Percentiles rank a stretch among this genome's conserved stretches.
Conservation (phyloP, 805 yeast genomes). For the Myxozyma geophila region DNA sequence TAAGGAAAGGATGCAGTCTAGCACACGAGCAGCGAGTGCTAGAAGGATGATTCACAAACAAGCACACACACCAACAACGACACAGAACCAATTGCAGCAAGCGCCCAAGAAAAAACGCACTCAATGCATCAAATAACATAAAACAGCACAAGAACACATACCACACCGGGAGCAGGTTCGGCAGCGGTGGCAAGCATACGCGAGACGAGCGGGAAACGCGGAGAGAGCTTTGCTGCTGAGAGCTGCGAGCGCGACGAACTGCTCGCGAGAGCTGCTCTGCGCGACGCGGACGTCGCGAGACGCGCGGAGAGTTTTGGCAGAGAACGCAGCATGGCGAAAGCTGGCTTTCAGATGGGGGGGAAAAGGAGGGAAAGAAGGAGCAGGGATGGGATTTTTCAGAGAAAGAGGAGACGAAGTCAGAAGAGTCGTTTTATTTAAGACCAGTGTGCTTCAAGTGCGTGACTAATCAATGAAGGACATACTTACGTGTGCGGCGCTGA, state of each 20-base stretch:
- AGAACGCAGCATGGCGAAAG: conserved; percentile 32
- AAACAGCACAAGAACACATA: conserved; percentile 15
- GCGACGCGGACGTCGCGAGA: conserved; percentile 28
- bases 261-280: conserved; percentile 19
- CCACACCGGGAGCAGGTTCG: conserved; percentile 28
- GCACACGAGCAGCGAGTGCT: no score
- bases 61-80: neutral
- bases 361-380: conserved; percentile 1
- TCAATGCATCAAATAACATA: neutral
- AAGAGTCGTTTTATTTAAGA: conserved; percentile 8
- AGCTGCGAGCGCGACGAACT: conserved; percentile 2
- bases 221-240: conserved; percentile 9
- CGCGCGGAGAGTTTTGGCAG: conserved; percentile 32
- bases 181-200: conserved; percentile 33
- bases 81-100: neutral
- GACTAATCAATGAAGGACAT: neutral
- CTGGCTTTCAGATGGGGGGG: conserved; percentile 1
- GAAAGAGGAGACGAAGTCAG: conserved; percentile 6
- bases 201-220: conserved; percentile 24
- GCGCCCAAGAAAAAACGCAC: neutral
- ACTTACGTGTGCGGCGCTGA: conserved; percentile 13
- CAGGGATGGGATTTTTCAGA: neutral
- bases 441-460: neutral
- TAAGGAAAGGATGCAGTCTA: no score
- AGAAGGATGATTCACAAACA: neutral